Conservation (phyloP, 2,329 filamentous ascomycete species). For the Curvularia verruculosa region DNA sequence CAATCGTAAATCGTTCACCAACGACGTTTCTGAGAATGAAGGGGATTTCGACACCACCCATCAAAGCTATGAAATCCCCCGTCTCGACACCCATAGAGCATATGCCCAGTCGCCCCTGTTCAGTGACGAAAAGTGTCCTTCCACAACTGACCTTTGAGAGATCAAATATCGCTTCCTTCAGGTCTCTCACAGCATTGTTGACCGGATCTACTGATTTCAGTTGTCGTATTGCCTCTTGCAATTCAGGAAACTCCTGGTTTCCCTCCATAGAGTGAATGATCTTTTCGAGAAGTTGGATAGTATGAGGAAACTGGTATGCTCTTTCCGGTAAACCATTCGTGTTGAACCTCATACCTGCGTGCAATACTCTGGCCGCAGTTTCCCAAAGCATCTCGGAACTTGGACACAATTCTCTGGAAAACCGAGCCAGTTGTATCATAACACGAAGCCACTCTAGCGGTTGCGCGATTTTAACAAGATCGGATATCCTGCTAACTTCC, state of each 20-base stretch:
- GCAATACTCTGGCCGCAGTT: neutral
- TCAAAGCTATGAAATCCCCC: slow-evolving; percentile 21
- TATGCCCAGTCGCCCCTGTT: slow-evolving; percentile 20
- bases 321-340: neutral
- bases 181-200: neutral
- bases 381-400: neutral
- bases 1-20: slow-evolving; percentile 7
- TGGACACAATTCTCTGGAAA: neutral
- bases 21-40: slow-evolving; percentile 21
- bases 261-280: neutral
- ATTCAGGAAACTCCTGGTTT: too few species aligned
- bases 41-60: slow-evolving; percentile 21
- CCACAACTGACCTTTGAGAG: slow-evolving; percentile 8
- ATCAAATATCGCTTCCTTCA: too few species aligned
- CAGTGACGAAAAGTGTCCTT: slow-evolving; percentile 18
- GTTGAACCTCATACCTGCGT: neutral
- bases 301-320: neutral
- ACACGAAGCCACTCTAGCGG: neutral
- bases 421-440: neutral
- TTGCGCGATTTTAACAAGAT: neutral
- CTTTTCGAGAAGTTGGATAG: neutral
- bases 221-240: neutral
- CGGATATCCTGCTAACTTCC: neutral
- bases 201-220: too few species aligned
- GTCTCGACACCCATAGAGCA: slow-evolving; percentile 8